Evolutionary conservation across 768 basidiomycete genomes (phyloP).

Genomic region (Lactifluus rugatus): DNA sequence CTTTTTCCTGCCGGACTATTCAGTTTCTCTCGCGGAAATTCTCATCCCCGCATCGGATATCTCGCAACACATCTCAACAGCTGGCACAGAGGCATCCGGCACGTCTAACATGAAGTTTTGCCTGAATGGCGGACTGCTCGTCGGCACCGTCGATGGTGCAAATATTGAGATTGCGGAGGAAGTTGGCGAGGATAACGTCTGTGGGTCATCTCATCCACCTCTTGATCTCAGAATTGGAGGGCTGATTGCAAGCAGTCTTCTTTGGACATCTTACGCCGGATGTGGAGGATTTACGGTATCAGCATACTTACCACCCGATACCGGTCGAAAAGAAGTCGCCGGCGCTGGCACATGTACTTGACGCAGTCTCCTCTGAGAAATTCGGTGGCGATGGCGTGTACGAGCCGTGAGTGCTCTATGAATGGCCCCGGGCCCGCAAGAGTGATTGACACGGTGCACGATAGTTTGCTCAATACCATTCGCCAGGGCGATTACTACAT

Average conservation of each 20-base stretch:
- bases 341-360: constrained; percentile 66
- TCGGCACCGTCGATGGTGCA: constrained; percentile 89
- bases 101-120: constrained; percentile 88
- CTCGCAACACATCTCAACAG: constrained; percentile 94
- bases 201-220: constrained; percentile 38
- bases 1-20: constrained; percentile 96
- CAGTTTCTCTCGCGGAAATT: constrained; percentile 72
- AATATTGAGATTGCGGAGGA: constrained; percentile 97
- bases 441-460: constrained; percentile 20
- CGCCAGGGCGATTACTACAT: constrained; percentile 71
- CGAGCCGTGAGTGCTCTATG: constrained; percentile 56
- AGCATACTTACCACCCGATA: constrained; percentile 75
- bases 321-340: constrained; percentile 79
- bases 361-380: constrained; percentile 62
- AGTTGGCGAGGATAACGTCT: constrained; percentile 86
- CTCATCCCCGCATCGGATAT: constrained; percentile 91
- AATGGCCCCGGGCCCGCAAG: neutral
- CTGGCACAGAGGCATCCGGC: constrained; percentile 84
- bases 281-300: constrained; percentile 79
- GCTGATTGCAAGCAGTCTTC: constrained; percentile 47
- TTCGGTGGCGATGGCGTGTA: constrained; percentile 81
- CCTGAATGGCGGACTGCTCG: constrained; percentile 78
- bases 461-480: constrained; percentile 64
- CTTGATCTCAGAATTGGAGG: neutral
- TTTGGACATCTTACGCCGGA: constrained; percentile 82